A percentile compares a stretch with the other conserved stretches of the same genome.
phyloP scores from a whole-genome alignment of 2,329 filamentous ascomycete genomes.

The Neofusicoccum ribis region DNA sequence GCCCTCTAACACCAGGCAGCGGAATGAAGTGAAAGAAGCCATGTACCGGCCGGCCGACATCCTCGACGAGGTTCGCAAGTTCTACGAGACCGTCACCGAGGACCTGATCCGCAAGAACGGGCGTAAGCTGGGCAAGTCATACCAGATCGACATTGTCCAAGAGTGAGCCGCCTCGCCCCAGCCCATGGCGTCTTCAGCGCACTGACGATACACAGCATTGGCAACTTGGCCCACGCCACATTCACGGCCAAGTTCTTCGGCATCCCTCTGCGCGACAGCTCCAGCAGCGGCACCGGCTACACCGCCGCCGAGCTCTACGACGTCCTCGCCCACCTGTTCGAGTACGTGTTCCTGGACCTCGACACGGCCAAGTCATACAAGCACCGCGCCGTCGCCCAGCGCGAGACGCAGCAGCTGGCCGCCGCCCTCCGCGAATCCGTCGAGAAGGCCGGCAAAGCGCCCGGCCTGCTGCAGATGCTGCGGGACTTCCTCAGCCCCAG shows the following conservation, averaged over 20 bases:
- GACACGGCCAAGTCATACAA: constrained; percentile 29
- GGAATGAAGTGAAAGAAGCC: constrained; percentile 21
- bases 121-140: constrained; percentile 31
- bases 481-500: constrained; percentile 14
- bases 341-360: constrained; percentile 32
- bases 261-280: constrained; percentile 27
- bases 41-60: constrained; percentile 25
- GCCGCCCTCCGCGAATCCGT: constrained; percentile 13
- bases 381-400: constrained; percentile 14
- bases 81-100: constrained; percentile 26
- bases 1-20: constrained; percentile 22
- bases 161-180: constrained; percentile 1
- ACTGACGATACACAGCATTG: constrained; percentile 22
- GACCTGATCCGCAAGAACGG: constrained; percentile 32
- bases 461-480: constrained; percentile 1
- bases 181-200: not conserved
- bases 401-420: constrained; percentile 10
- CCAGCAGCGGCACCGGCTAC: constrained; percentile 24
- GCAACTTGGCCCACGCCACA: constrained; percentile 31
- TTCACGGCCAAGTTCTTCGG: constrained; percentile 31
- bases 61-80: constrained; percentile 24
- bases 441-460: not conserved
- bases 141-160: constrained; percentile 33
- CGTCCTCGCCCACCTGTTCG: constrained; percentile 29
- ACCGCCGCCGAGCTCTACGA: constrained; percentile 29